Conservation (phyloP, 306 rosid species). For the Lupinus albus region DNA sequence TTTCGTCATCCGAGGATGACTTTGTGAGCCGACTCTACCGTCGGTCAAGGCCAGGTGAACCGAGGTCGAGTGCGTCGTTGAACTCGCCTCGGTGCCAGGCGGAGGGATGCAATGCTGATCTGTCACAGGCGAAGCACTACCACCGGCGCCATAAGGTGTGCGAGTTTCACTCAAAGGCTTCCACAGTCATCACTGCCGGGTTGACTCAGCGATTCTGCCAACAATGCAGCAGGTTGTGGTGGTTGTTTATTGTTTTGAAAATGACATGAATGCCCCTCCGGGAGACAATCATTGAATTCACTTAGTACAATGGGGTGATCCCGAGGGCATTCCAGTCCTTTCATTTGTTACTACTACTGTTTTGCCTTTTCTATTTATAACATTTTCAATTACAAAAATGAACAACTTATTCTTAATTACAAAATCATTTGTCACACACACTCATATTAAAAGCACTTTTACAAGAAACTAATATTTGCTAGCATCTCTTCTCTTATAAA, state of each 20-base stretch:
- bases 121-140: slow-evolving; percentile 90
- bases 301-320: slow-evolving; percentile 5
- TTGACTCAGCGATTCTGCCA: slow-evolving; percentile 99
- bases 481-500: too few relatives aligned
- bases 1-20: slow-evolving; percentile 76
- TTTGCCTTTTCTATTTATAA: too few relatives aligned
- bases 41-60: slow-evolving; percentile 58
- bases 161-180: slow-evolving; percentile 93
- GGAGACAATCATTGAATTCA: slow-evolving; percentile 49
- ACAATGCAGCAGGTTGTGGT: slow-evolving; percentile 92
- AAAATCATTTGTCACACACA: too few relatives aligned
- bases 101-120: slow-evolving; percentile 94
- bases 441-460: too few relatives aligned
- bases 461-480: too few relatives aligned
- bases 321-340: slow-evolving; percentile 58
- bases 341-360: background rate
- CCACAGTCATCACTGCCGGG: slow-evolving; percentile 92
- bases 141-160: slow-evolving; percentile 98
- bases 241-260: background rate
- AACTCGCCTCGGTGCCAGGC: slow-evolving; percentile 88
- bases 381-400: too few relatives aligned
- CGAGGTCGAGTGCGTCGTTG: slow-evolving; percentile 38
- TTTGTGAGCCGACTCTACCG: slow-evolving; percentile 86
- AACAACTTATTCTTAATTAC: too few relatives aligned
- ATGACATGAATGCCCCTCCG: slow-evolving; percentile 40